Evolutionary conservation across 73 alveolate genomes (phyloP).

Genomic region (Durusdinium trenchii): DNA sequence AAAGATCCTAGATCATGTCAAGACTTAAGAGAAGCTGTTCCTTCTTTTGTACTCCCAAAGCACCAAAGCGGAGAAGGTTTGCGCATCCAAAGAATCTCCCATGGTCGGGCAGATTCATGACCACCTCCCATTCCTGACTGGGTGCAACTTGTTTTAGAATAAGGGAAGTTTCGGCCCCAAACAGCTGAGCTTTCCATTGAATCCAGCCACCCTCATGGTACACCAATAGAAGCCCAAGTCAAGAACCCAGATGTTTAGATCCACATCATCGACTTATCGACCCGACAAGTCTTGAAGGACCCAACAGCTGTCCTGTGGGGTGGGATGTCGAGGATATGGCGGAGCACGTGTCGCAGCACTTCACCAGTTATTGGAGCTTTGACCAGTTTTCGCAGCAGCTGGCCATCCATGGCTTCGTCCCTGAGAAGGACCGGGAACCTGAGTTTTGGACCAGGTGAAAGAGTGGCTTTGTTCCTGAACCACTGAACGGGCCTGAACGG

Average conservation of each 20-base stretch:
- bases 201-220: background rate
- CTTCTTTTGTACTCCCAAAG: too few species aligned
- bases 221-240: background rate
- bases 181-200: background rate
- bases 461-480: background rate
- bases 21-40: too few species aligned
- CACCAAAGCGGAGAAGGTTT: too few species aligned
- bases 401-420: conserved; percentile 51
- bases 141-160: too few species aligned
- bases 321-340: background rate
- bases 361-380: conserved; percentile 55
- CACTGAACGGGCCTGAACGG: background rate
- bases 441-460: background rate
- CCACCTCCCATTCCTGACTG: too few species aligned
- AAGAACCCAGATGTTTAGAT: background rate
- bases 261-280: background rate
- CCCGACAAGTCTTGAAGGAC: background rate
- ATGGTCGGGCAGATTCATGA: too few species aligned
- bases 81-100: too few species aligned
- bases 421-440: conserved; percentile 2
- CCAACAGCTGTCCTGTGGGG: background rate
- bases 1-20: too few species aligned
- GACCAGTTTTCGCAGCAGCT: background rate
- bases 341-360: conserved; percentile 45
- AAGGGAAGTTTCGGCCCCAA: too few species aligned